Evolutionary conservation across 208 protist species (phyloP).

Genomic region (Leptomonas pyrrhocoris): DNA sequence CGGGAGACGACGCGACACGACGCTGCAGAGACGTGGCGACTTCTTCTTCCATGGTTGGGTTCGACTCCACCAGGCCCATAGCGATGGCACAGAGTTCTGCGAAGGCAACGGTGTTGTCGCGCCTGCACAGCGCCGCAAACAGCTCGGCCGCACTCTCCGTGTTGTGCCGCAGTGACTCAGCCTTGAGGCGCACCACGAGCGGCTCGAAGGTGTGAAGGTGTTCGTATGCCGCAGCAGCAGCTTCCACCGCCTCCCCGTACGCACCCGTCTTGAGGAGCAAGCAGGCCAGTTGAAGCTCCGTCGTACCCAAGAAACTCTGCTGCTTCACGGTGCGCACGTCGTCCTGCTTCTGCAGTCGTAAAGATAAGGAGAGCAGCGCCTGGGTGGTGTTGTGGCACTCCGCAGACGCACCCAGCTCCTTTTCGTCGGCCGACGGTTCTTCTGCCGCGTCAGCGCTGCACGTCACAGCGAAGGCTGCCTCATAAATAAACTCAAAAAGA

Average conservation of each 20-base stretch:
- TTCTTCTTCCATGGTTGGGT: constrained; percentile 6
- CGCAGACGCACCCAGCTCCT: background rate
- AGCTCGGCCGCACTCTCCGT: constrained; percentile 4
- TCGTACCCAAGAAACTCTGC: constrained; percentile 36
- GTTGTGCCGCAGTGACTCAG: constrained; percentile 10
- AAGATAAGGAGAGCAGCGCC: constrained; percentile 33
- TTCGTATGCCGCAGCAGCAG: constrained; percentile 9
- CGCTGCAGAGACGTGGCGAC: constrained; percentile 16
- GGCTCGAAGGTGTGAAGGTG: constrained; percentile 43
- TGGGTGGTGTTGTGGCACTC: constrained; percentile 9
- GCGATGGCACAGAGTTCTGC: constrained; percentile 35
- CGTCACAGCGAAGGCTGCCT: constrained; percentile 20
- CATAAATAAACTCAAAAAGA: constrained; percentile 67
- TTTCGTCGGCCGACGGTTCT: background rate
- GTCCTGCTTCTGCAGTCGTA: constrained; percentile 17
- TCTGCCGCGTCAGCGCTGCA: background rate
- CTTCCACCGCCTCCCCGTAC: constrained; percentile 14
- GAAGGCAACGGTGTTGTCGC: background rate
- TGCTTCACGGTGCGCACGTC: constrained; percentile 3
- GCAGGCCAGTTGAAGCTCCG: constrained; percentile 34
- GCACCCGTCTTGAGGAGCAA: constrained; percentile 21
- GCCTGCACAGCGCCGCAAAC: background rate
- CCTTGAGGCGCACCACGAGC: constrained; percentile 27
- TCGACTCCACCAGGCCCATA: constrained; percentile 15
- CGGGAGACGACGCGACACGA: background rate